phyloP scores from a whole-genome alignment of 441 rosid genomes.

The Gossypium gossypioides region DNA sequence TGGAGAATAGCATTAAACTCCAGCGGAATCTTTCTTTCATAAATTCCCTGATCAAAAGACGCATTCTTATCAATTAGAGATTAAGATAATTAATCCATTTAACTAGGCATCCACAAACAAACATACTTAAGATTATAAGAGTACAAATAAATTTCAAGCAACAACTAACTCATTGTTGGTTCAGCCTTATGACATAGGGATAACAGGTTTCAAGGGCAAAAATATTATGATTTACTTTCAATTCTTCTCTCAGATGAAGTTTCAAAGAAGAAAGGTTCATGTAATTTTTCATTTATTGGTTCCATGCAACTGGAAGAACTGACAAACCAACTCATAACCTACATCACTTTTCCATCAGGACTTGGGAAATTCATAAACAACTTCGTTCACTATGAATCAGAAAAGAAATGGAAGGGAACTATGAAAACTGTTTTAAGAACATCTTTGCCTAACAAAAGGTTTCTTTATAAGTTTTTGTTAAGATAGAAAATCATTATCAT shows the following conservation, averaged over 20 bases:
- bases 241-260: background rate
- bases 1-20: conserved; percentile 76
- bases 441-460: background rate
- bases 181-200: background rate
- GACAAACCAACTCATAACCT: background rate
- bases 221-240: background rate
- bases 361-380: background rate
- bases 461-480: background rate
- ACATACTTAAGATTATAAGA: conserved; percentile 10
- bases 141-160: background rate
- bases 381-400: background rate
- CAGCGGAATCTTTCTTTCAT: conserved; percentile 72
- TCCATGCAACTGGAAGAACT: background rate
- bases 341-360: background rate
- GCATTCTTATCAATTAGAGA: conserved; percentile 18
- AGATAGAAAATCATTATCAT: background rate
- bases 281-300: background rate
- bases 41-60: conserved; percentile 63
- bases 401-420: background rate
- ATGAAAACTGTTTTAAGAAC: background rate
- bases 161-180: background rate
- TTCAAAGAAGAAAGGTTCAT: background rate
- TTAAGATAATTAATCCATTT: conserved; percentile 1
- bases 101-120: background rate
- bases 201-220: conserved; percentile 7